These are phyloP conservation scores for Graphilbum ipis-grandicollis DNA, from an alignment of 2,329 filamentous ascomycete species.

Conservation along the genomic window DNA sequence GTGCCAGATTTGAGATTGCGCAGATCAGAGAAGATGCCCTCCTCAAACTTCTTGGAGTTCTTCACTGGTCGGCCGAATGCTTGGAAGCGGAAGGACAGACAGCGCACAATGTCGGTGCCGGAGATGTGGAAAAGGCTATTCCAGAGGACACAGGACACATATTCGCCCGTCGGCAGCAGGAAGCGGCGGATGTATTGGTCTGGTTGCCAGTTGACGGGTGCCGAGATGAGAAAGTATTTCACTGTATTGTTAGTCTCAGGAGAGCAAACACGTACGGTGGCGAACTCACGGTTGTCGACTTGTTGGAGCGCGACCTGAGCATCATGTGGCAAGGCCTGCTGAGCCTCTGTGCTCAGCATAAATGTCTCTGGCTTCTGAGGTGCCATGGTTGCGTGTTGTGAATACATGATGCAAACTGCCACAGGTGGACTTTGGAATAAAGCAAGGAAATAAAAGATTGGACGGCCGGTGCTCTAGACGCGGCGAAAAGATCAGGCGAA, in stretches of 20 bases:
- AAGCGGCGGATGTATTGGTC: conserved; percentile 96
- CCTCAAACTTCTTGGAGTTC: conserved; percentile 99
- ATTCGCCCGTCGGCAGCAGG: conserved; percentile 90
- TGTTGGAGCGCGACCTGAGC: conserved; percentile 94
- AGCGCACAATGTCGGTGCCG: conserved; percentile 95
- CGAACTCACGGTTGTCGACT: conserved; percentile 78
- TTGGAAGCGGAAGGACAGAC: conserved; percentile 94
- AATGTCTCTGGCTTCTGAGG: conserved; percentile 97
- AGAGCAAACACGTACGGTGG: not conserved
- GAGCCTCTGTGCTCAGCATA: conserved; percentile 91
- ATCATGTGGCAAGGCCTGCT: conserved; percentile 90
- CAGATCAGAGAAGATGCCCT: conserved; percentile 97
- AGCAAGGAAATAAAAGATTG: not conserved
- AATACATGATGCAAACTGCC: conserved; percentile 43
- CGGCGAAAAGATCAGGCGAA: not conserved
- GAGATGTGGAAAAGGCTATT: conserved; percentile 99
- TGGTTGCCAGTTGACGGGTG: conserved; percentile 90
- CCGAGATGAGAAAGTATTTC: conserved; percentile 99
- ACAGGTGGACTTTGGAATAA: not conserved
- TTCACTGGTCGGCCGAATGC: conserved; percentile 96
- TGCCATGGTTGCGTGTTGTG: conserved; percentile 73
- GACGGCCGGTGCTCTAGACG: not conserved
- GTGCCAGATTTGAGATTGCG: conserved; percentile 97
- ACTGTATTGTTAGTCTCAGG: conserved; percentile 34
- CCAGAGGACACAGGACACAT: conserved; percentile 96